Conservation (phyloP, 768 basidiomycete species). For the Calocera cornea region DNA sequence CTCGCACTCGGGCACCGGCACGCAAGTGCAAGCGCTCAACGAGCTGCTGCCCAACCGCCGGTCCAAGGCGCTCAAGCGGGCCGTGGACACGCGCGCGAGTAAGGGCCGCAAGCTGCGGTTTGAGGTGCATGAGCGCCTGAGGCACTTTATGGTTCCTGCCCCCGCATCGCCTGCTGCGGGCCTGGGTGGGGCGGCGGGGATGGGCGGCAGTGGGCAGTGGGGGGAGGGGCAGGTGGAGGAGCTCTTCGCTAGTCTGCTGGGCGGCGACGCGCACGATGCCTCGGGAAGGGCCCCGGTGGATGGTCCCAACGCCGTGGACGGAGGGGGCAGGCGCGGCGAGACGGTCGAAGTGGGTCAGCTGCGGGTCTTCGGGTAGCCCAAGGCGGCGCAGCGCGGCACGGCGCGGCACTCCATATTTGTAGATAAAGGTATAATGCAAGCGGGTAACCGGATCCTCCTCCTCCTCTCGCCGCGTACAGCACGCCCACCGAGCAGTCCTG, state of each 20-base stretch:
- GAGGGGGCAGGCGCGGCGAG: background rate
- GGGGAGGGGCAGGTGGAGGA: slow-evolving; percentile 96
- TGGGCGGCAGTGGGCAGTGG: slow-evolving; percentile 41
- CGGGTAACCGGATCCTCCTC: background rate
- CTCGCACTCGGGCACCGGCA: background rate
- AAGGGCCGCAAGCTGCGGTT: slow-evolving; percentile 93
- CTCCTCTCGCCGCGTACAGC: background rate
- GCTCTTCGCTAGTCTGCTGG: slow-evolving; percentile 75
- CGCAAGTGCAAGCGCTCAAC: background rate
- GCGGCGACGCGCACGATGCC: slow-evolving; percentile 19
- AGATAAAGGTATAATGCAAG: background rate
- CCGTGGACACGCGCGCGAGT: slow-evolving; percentile 86
- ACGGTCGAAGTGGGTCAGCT: background rate
- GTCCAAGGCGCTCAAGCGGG: slow-evolving; percentile 45
- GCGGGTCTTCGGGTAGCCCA: background rate
- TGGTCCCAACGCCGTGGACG: background rate
- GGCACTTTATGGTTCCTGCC: slow-evolving; percentile 95
- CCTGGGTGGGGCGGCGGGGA: no score
- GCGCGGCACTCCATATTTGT: no score
- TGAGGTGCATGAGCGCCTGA: slow-evolving; percentile 88
- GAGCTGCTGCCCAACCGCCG: slow-evolving; percentile 15
- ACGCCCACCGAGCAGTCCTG: background rate
- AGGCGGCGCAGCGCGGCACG: background rate
- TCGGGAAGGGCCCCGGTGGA: background rate
- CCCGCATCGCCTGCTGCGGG: no score